Conservation (phyloP, 208 protist species). For the Wallacemonas collosoma region DNA sequence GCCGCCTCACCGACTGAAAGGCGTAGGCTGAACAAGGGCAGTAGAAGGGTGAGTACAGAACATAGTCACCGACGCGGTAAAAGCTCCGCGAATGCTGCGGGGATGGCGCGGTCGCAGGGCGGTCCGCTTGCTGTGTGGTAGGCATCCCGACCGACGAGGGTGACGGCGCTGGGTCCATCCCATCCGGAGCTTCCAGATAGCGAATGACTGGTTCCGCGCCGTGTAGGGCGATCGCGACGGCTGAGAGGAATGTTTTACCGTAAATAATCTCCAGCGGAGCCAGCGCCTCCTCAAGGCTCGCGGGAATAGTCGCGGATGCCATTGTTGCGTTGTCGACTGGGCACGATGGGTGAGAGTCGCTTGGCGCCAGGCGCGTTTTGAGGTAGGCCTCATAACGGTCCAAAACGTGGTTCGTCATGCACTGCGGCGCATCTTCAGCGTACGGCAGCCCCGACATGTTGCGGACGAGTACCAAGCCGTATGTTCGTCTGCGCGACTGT, state of each 20-base stretch:
- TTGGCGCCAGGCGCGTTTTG: background rate
- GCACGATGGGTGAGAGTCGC: background rate
- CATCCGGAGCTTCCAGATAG: conserved; percentile 45
- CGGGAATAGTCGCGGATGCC: background rate
- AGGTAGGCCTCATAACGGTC: conserved; percentile 14
- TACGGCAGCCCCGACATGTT: background rate
- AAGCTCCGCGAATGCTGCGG: conserved; percentile 32
- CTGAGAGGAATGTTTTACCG: conserved; percentile 75
- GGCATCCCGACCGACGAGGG: too few species aligned
- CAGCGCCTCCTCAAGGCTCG: conserved; percentile 51
- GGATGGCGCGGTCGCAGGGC: too few species aligned
- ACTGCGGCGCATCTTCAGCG: conserved; percentile 9
- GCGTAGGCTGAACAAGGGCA: conserved; percentile 83
- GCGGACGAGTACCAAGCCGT: too few species aligned
- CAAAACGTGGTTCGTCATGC: conserved; percentile 15
- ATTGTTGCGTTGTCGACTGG: background rate
- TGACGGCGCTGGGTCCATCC: too few species aligned
- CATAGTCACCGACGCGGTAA: conserved; percentile 81
- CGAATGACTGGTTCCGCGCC: conserved; percentile 62
- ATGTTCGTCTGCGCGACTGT: too few species aligned
- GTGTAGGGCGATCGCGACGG: conserved; percentile 77
- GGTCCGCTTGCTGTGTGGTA: too few species aligned
- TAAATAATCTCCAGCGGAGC: conserved; percentile 77
- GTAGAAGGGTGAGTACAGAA: conserved; percentile 73
- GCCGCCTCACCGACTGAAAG: conserved; percentile 69